Evolutionary conservation across 192 early-diverging fungal species (phyloP).

Genomic region (Coemansia sp.): DNA sequence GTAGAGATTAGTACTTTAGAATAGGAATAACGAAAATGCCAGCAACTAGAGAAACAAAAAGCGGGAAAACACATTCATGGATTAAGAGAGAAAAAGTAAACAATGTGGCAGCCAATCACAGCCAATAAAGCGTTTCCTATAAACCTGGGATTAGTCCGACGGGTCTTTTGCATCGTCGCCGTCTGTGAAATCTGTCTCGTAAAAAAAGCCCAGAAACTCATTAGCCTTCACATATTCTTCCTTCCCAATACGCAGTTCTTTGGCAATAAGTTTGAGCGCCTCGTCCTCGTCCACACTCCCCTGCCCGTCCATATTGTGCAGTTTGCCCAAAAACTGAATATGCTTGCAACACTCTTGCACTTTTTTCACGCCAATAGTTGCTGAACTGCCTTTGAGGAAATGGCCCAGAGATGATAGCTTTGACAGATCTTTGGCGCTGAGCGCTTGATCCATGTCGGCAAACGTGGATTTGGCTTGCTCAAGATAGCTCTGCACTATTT

Average conservation of each 20-base stretch:
- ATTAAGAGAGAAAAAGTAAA: background rate
- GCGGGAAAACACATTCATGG: background rate
- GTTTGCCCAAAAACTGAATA: constrained; percentile 82
- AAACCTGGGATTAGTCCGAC: background rate
- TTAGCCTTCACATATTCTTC: constrained; percentile 72
- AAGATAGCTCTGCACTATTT: constrained; percentile 78
- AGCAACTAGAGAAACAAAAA: background rate
- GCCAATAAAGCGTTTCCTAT: background rate
- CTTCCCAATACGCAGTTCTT: constrained; percentile 61
- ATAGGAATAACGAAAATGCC: too few species aligned
- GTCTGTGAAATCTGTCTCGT: constrained; percentile 48
- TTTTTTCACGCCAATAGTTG: constrained; percentile 76
- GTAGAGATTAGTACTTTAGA: background rate
- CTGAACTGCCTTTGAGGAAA: constrained; percentile 90
- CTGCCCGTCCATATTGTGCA: constrained; percentile 40
- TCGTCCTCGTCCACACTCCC: constrained; percentile 56
- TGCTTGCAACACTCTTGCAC: constrained; percentile 81
- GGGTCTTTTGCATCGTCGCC: constrained; percentile 12
- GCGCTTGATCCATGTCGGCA: constrained; percentile 66
- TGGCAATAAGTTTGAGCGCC: constrained; percentile 58
- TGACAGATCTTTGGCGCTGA: constrained; percentile 61
- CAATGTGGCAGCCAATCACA: background rate
- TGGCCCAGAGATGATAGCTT: constrained; percentile 81
- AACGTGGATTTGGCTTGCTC: constrained; percentile 83
- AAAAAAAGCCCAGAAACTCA: constrained; percentile 67